These are phyloP conservation scores for Lactarius hengduanensis DNA, from an alignment of 768 basidiomycete species.

Conservation along the genomic window DNA sequence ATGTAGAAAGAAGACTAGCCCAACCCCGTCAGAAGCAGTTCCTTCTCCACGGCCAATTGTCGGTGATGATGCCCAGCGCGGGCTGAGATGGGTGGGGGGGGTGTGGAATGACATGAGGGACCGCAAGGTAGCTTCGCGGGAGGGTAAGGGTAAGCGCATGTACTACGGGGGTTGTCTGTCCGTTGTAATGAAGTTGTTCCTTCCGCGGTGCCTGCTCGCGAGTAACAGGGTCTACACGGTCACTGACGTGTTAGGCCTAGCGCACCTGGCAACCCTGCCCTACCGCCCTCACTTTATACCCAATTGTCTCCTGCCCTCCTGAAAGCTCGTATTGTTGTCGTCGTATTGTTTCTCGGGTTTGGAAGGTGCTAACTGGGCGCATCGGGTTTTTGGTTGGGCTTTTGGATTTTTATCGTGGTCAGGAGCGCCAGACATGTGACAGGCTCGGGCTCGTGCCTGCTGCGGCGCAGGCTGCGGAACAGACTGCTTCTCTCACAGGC, in stretches of 20 bases:
- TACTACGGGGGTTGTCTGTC: slow-evolving; percentile 9
- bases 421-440: slow-evolving; percentile 13
- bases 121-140: slow-evolving; percentile 5
- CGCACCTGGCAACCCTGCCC: not conserved
- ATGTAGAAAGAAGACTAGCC: slow-evolving; percentile 45
- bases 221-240: slow-evolving; percentile 1
- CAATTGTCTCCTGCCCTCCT: not conserved
- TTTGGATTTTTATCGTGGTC: slow-evolving; percentile 4
- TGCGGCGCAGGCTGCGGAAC: not conserved
- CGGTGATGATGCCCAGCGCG: not conserved
- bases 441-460: slow-evolving; percentile 10
- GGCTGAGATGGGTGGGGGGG: not conserved
- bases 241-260: not conserved
- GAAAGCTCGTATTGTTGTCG: slow-evolving; percentile 6
- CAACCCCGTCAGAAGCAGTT: not conserved
- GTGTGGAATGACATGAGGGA: not conserved
- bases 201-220: not conserved
- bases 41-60: not conserved
- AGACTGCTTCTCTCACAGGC: not conserved
- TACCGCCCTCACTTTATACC: not conserved
- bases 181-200: slow-evolving; percentile 2
- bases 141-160: slow-evolving; percentile 17
- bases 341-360: not conserved
- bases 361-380: not conserved
- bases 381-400: not conserved